Evolutionary conservation across 2,329 filamentous ascomycete genomes (phyloP).

Genomic region (Colletotrichum costaricense): DNA sequence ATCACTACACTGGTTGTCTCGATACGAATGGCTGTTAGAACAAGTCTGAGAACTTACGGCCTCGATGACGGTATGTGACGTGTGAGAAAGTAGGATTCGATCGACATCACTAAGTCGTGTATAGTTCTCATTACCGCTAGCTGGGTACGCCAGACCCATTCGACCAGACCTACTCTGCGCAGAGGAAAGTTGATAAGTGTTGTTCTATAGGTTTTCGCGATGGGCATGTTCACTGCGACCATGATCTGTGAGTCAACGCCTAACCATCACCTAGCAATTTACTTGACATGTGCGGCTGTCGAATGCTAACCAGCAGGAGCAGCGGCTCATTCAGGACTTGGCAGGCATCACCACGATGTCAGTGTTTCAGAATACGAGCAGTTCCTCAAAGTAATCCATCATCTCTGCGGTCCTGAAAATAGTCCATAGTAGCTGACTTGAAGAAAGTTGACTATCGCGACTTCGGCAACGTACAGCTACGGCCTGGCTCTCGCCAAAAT

Average conservation of each 20-base stretch:
- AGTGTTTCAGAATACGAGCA: background rate
- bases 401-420: background rate
- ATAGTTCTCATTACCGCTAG: conserved; percentile 5
- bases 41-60: conserved; percentile 5
- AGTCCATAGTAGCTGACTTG: background rate
- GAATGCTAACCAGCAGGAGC: too few species aligned
- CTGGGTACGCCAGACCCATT: background rate
- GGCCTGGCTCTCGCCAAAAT: conserved; percentile 44
- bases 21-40: conserved; percentile 3
- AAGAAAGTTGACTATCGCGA: conserved; percentile 32
- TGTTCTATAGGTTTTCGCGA: background rate
- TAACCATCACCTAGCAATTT: too few species aligned
- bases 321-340: conserved; percentile 18
- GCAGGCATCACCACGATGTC: conserved; percentile 2
- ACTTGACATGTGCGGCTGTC: too few species aligned
- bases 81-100: background rate
- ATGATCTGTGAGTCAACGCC: background rate
- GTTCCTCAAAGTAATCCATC: conserved; percentile 3
- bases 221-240: conserved; percentile 7
- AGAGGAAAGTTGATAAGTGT: background rate
- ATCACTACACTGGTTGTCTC: conserved; percentile 22
- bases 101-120: background rate
- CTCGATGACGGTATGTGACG: conserved; percentile 14
- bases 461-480: conserved; percentile 44
- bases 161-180: background rate